phyloP scores from a whole-genome alignment of 345 rosid species.

The Pugionium cornutum region DNA sequence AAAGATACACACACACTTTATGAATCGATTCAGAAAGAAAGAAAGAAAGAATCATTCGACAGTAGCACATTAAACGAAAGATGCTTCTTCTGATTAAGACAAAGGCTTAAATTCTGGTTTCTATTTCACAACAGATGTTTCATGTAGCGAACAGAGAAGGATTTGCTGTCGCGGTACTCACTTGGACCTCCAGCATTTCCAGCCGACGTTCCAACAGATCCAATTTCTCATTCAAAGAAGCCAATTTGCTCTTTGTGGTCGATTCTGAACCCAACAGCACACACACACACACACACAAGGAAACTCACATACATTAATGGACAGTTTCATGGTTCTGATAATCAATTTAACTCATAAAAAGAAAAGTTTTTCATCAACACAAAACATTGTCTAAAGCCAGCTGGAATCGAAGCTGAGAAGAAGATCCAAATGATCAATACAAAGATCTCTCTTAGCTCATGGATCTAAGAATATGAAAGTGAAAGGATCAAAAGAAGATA shows the following conservation, averaged over 20 bases:
- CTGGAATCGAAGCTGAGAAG: neutral
- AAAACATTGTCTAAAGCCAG: neutral
- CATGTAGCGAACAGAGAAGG: constrained; percentile 75
- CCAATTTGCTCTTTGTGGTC: constrained; percentile 85
- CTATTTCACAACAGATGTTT: constrained; percentile 12
- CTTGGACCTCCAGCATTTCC: constrained; percentile 89
- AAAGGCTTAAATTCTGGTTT: constrained; percentile 1
- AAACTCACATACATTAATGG: neutral
- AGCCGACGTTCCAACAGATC: constrained; percentile 85
- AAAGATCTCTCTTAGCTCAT: constrained; percentile 2
- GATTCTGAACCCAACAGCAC: constrained; percentile 51
- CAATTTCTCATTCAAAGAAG: constrained; percentile 80
- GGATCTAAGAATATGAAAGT: constrained; percentile 22
- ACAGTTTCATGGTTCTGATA: neutral
- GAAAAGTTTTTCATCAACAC: constrained; percentile 15
- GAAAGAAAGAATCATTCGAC: constrained; percentile 28
- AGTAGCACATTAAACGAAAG: constrained; percentile 17
- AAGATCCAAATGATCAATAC: neutral
- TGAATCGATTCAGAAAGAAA: constrained; percentile 7
- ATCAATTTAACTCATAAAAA: neutral
- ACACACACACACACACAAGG: constrained; percentile 11
- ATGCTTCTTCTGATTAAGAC: constrained; percentile 11
- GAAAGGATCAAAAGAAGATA: constrained; percentile 17
- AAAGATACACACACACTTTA: constrained; percentile 12
- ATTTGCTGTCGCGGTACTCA: constrained; percentile 81